Conservation (phyloP, 768 basidiomycete species). For the Kwoniella pini region DNA sequence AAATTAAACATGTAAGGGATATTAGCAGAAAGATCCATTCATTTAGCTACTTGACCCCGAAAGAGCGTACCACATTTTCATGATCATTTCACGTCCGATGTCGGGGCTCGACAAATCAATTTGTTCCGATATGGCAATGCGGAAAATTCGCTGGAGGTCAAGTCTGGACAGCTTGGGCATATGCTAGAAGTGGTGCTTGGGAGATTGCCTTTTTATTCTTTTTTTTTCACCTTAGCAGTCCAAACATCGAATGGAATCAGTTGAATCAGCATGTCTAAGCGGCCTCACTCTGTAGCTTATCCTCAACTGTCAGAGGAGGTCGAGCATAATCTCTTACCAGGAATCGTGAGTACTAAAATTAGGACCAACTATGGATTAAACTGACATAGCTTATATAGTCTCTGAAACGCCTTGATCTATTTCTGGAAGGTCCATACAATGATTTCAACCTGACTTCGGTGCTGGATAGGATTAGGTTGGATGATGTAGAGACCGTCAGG, state of each 20-base stretch:
- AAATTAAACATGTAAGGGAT: no score
- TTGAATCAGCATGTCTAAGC: neutral
- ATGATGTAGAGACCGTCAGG: constrained; percentile 62
- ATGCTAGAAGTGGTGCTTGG: no score
- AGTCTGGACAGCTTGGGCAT: no score
- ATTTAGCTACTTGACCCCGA: no score
- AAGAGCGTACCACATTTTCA: no score
- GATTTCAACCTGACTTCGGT: constrained; percentile 77
- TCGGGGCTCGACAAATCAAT: neutral
- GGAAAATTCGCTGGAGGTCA: no score
- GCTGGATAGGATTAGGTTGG: constrained; percentile 70
- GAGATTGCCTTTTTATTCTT: no score
- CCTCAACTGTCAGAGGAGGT: constrained; percentile 25
- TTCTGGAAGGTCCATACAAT: constrained; percentile 71
- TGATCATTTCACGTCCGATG: neutral
- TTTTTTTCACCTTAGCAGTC: no score
- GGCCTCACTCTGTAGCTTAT: neutral
- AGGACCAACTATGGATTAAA: no score
- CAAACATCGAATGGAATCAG: neutral
- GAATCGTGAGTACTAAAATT: constrained; percentile 20
- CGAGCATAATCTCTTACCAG: constrained; percentile 19
- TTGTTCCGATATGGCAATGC: neutral
- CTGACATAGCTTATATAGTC: constrained; percentile 1
- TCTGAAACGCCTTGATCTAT: constrained; percentile 17
- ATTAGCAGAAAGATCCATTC: no score